Evolutionary conservation across 1,139 yeast genomes (phyloP).

Genomic region (Wickerhamiella infanticola): DNA sequence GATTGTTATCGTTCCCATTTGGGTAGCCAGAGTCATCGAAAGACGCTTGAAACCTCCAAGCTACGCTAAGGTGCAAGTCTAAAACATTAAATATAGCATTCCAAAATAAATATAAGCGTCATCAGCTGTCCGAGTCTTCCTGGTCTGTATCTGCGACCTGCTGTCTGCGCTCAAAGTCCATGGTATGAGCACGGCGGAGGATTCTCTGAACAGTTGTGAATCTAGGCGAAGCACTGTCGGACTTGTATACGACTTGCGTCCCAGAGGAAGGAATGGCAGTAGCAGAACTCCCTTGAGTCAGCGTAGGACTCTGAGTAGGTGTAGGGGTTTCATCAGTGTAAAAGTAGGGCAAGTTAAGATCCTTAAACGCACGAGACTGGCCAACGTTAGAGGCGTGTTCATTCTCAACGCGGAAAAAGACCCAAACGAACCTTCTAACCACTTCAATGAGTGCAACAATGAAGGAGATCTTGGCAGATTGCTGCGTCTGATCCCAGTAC

Average conservation of each 20-base stretch:
- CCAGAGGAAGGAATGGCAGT: background rate
- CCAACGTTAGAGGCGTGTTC: constrained; percentile 87
- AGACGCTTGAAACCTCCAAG: constrained; percentile 80
- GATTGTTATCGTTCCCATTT: constrained; percentile 73
- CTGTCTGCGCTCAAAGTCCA: constrained; percentile 7
- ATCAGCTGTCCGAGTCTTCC: background rate
- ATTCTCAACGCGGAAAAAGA: constrained; percentile 82
- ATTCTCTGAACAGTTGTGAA: constrained; percentile 38
- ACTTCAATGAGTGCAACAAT: constrained; percentile 70
- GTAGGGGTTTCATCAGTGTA: constrained; percentile 18
- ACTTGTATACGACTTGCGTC: background rate
- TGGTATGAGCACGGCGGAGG: constrained; percentile 15
- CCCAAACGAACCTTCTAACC: constrained; percentile 73
- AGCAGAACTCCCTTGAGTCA: background rate
- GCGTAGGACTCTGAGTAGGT: background rate
- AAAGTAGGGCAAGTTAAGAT: constrained; percentile 70
- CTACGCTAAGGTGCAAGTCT: constrained; percentile 77
- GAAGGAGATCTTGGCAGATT: constrained; percentile 82
- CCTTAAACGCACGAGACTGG: constrained; percentile 72
- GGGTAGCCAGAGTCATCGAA: constrained; percentile 64
- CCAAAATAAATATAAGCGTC: background rate
- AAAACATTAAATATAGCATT: background rate
- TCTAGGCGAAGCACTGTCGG: constrained; percentile 19
- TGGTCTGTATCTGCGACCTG: background rate
- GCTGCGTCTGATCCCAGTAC: constrained; percentile 63